Conservation (phyloP, 495 filamentous ascomycete species). For the Paragyromitra xinjiangensis region DNA sequence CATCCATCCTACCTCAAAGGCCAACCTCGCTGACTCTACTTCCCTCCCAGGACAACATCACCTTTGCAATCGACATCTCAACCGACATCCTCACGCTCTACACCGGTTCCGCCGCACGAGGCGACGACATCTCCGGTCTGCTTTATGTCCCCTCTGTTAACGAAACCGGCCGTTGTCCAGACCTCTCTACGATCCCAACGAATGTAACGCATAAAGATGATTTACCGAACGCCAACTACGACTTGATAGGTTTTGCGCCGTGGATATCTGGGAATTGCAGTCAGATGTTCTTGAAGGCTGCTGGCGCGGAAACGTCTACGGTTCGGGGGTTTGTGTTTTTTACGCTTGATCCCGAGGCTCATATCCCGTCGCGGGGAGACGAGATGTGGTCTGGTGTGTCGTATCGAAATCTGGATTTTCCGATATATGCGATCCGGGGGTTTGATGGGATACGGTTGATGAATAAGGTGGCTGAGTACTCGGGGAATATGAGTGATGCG, state of each 20-base stretch:
- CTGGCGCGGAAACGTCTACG: slow-evolving; percentile 62
- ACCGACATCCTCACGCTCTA: slow-evolving; percentile 52
- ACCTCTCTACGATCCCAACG: slow-evolving; percentile 69
- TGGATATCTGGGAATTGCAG: slow-evolving; percentile 80
- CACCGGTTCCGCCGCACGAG: slow-evolving; percentile 43
- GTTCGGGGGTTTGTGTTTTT: slow-evolving; percentile 79
- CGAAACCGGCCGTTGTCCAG: slow-evolving; percentile 66
- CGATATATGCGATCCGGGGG: slow-evolving; percentile 85
- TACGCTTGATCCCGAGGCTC: slow-evolving; percentile 66
- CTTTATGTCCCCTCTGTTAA: slow-evolving; percentile 81
- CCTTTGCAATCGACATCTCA: slow-evolving; percentile 47
- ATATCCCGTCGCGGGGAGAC: slow-evolving; percentile 70
- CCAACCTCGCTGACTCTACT: slow-evolving; percentile 25
- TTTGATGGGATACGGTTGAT: slow-evolving; percentile 71
- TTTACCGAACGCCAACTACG: slow-evolving; percentile 70
- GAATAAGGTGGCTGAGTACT: slow-evolving; percentile 75
- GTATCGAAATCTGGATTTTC: slow-evolving; percentile 70
- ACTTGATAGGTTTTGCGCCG: slow-evolving; percentile 80
- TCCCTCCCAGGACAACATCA: slow-evolving; percentile 48
- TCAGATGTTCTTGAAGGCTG: slow-evolving; percentile 71
- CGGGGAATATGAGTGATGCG: slow-evolving; percentile 71
- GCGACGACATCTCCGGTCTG: slow-evolving; percentile 65
- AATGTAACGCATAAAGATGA: slow-evolving; percentile 77
- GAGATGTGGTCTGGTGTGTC: slow-evolving; percentile 70
- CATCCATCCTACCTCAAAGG: background rate